Percentiles rank a stretch among this genome's conserved stretches.
Evolutionary conservation across 2,329 filamentous ascomycete genomes (phyloP).

Genomic region (Mollisiaceae sp.): DNA sequence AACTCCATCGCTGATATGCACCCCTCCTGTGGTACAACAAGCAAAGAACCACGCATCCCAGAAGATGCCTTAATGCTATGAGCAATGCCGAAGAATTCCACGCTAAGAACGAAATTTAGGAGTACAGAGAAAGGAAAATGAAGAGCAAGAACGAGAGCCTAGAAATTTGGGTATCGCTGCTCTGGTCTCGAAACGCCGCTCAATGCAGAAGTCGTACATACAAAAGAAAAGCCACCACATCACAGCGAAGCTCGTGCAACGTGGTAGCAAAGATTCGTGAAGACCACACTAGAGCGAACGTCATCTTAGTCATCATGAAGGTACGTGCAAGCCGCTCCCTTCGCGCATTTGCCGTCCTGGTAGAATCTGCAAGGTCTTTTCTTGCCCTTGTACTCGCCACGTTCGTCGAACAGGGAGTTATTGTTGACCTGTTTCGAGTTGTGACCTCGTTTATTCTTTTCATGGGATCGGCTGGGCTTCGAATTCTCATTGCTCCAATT

Average conservation of each 20-base stretch:
- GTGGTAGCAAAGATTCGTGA: not conserved
- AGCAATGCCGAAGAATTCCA: conserved; percentile 8
- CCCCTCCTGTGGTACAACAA: conserved; percentile 18
- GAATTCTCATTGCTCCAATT: conserved; percentile 28
- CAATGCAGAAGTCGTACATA: conserved; percentile 8
- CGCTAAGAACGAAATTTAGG: conserved; percentile 4
- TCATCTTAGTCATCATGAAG: conserved; percentile 58
- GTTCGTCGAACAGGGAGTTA: conserved; percentile 36
- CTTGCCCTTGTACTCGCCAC: conserved; percentile 54
- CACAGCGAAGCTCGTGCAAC: not conserved
- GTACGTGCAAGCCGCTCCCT: conserved; percentile 77
- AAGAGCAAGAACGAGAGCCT: not conserved
- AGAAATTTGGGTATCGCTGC: not conserved
- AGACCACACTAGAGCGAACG: not conserved
- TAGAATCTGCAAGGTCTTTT: conserved; percentile 74
- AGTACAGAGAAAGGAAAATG: conserved; percentile 15
- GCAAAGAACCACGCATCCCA: conserved; percentile 7
- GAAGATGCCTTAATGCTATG: conserved; percentile 8
- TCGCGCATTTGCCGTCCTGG: conserved; percentile 72
- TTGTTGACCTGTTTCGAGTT: conserved; percentile 26
- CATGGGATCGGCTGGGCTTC: conserved; percentile 16
- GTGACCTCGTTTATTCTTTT: conserved; percentile 25
- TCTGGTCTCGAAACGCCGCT: conserved; percentile 9
- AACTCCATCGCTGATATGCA: conserved; percentile 21
- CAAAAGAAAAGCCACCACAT: not conserved